Base-by-base conservation (phyloP, 305 asterid species). In the Fraxinus nigra region DNA sequence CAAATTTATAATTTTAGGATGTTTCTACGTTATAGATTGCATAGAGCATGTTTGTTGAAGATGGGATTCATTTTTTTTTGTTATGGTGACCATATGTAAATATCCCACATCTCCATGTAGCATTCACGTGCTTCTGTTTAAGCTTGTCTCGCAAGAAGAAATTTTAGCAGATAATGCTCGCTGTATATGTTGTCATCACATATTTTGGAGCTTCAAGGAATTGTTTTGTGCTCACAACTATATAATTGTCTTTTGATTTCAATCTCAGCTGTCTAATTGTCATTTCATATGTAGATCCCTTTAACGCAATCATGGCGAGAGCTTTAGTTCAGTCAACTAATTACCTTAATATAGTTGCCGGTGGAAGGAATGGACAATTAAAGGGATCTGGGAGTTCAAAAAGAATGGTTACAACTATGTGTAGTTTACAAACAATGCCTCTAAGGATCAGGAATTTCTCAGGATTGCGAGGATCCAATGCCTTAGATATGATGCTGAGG, bases 401-500 rank as follows among this genome's bases (percentile, higher is more conserved):
- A 59, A 59, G 69, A 59, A 59, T 20, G 69, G 30, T 59, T 7
- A 20, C 84, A 4, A 91, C 90, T 97, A 85, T 88, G 56, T 90
- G 91, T 87, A 80, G 81, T 79, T 79, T 87, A 79, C 88, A 65
- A 77, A 67, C 86, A 2, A 34, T 89, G 59, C 87, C 95, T 2
- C 61, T 85, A 28, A 84, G 88, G 79, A 79, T 94, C 85, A 83
- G 85, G 83, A 84, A 88, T 77, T 96, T 90, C 86, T 80, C 95
- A 16, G 99, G 98, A 33, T 86, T 95, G 59, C 93, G 97, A 16
- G 90, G 91, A 54, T 89, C 92, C 37, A 94, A 92, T 85, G 89
- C 95, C 30, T 59, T 59, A 1, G 99, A 95, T 84, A 85, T 79
- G 72, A 43, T 90, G 87, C 86, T 82, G 75, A 78, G 80, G 78